These are phyloP conservation scores for Papilionanthe hybrid DNA, from an alignment of 116 monocot species.

Conservation along the genomic window DNA sequence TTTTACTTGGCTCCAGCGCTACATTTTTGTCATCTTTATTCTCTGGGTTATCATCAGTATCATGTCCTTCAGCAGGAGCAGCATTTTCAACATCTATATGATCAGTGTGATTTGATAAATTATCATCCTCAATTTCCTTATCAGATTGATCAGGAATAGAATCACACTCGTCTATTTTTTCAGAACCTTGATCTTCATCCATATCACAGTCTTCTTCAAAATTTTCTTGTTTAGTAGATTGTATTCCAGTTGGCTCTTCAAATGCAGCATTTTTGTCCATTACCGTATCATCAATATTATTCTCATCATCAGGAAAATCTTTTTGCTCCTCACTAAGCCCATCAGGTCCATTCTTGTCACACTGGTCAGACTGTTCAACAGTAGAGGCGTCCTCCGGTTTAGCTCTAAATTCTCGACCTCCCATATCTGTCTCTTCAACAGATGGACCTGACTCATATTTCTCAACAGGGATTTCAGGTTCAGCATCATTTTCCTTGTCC, in stretches of 20 bases:
- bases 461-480: slow-evolving; percentile 36
- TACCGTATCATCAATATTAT: slow-evolving; percentile 23
- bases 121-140: slow-evolving; percentile 33
- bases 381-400: slow-evolving; percentile 40
- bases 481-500: slow-evolving; percentile 59
- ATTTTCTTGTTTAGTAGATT: slow-evolving; percentile 35
- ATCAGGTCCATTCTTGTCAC: slow-evolving; percentile 20
- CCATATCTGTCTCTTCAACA: slow-evolving; percentile 48
- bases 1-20: slow-evolving; percentile 24
- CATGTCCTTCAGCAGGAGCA: slow-evolving; percentile 8
- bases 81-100: slow-evolving; percentile 25
- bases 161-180: slow-evolving; percentile 25
- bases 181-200: slow-evolving; percentile 36
- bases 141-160: slow-evolving; percentile 17
- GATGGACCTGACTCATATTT: slow-evolving; percentile 79
- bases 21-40: slow-evolving; percentile 19
- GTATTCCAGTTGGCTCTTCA: slow-evolving; percentile 57
- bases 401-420: slow-evolving; percentile 61
- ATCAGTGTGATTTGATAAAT: slow-evolving; percentile 14
- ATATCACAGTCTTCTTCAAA: slow-evolving; percentile 19
- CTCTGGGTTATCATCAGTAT: slow-evolving; percentile 19
- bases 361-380: slow-evolving; percentile 37
- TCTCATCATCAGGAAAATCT: slow-evolving; percentile 28
- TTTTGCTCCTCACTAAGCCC: slow-evolving; percentile 25
- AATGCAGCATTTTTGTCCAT: slow-evolving; percentile 49